Percentiles rank a stretch among this genome's conserved stretches.
Evolutionary conservation across 2,329 filamentous ascomycete genomes (phyloP).

Genomic region (Pestalotiopsis sp.): DNA sequence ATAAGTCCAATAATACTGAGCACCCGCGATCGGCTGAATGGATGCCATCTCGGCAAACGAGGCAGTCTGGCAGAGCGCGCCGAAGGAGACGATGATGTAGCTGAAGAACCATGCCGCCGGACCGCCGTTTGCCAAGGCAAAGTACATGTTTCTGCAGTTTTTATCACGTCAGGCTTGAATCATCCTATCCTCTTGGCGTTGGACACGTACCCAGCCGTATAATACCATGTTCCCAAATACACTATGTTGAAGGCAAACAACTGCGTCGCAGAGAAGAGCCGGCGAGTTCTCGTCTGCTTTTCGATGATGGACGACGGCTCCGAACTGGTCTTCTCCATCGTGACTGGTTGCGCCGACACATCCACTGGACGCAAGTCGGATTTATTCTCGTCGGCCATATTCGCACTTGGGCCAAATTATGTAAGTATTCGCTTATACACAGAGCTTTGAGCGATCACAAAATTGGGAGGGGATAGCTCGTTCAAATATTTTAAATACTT

Average conservation of each 20-base stretch:
- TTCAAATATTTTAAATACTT: no score
- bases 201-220: background rate
- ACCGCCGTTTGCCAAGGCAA: slow-evolving; percentile 16
- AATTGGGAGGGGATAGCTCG: no score
- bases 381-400: background rate
- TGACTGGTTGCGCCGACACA: background rate
- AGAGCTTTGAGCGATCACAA: no score
- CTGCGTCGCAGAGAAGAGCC: slow-evolving; percentile 3
- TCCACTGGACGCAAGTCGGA: background rate
- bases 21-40: slow-evolving; percentile 18
- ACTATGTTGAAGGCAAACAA: slow-evolving; percentile 8
- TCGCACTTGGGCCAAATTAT: background rate
- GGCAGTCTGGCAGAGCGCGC: slow-evolving; percentile 13
- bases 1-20: slow-evolving; percentile 18
- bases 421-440: no score
- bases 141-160: slow-evolving; percentile 13
- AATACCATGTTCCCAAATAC: slow-evolving; percentile 8
- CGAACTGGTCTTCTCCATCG: background rate
- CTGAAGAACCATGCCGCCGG: slow-evolving; percentile 15
- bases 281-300: slow-evolving; percentile 9
- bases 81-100: slow-evolving; percentile 15
- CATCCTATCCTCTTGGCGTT: no score
- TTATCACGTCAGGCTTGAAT: background rate
- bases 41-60: slow-evolving; percentile 16
- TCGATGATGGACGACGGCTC: background rate